Evolutionary conservation across 768 basidiomycete species (phyloP).

Genomic region (Sutorius australiensis): DNA sequence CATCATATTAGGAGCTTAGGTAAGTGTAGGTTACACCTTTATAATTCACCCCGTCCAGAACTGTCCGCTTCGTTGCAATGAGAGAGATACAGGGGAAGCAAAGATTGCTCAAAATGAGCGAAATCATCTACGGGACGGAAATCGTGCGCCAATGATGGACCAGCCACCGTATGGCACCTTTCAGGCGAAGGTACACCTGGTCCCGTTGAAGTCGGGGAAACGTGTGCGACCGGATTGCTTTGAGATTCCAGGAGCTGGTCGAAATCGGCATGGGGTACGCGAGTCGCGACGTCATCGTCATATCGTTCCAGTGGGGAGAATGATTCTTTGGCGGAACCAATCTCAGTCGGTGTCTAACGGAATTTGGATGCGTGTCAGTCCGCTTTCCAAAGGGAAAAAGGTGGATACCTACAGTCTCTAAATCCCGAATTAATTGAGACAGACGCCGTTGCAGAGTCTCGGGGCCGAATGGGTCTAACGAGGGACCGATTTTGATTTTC

Average conservation of each 20-base stretch:
- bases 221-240: not conserved
- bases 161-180: not conserved
- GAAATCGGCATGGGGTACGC: not conserved
- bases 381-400: not conserved
- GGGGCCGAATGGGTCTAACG: constrained; percentile 23
- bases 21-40: not conserved
- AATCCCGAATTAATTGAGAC: constrained; percentile 21
- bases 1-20: not conserved
- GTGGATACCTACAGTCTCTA: constrained; percentile 27
- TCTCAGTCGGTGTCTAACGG: constrained; percentile 27
- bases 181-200: not conserved
- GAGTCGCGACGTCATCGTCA: not conserved
- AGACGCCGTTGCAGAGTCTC: constrained; percentile 19
- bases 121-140: not conserved
- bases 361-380: constrained; percentile 1
- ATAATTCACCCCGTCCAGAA: not conserved
- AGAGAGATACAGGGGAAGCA: not conserved
- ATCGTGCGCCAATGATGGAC: not conserved
- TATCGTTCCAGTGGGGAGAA: not conserved
- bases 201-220: not conserved
- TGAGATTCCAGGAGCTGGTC: not conserved
- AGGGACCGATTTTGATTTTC: constrained; percentile 7
- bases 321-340: constrained; percentile 12
- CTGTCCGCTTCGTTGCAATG: not conserved
- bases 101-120: constrained; percentile 1